Base-by-base conservation (phyloP, 805 yeast genomes). In the Cyberlindnera amylophila region DNA sequence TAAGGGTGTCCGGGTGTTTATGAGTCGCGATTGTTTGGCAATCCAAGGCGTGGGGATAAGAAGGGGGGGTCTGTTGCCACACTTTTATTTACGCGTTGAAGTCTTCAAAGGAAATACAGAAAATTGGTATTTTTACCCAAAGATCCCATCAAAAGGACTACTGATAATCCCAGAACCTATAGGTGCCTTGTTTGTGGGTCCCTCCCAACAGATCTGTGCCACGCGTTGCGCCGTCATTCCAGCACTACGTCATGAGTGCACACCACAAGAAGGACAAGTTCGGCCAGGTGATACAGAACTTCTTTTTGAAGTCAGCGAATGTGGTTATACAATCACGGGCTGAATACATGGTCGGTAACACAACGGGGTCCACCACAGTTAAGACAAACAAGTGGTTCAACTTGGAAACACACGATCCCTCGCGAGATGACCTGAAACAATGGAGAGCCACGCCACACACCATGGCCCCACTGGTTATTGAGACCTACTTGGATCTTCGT, bases 381-480 rank as follows among this genome's bases (percentile, higher is more conserved):
- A 69, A 71, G 47, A 45, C 71, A 41, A 77, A 77, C 56, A 74
- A 72, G 52, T 84, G 91, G 91, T 79, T 80, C 57, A 74, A 80
- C 54, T 56, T 79, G 16, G 77, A 77, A 42, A 65, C 77, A 30
- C 55, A 51, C 30, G 65, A 66, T 39, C 49, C 53, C 2, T 36
- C 57, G 38, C 69, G 71, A 30, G 87, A 81, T n/a, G 86, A 80
- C 32, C 63, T 86, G 38, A 65, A 70, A 41, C 64, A 70, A 4
- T 87, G 96, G 96, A 72, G 71, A 42, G 45, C 66, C 6, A 56
- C 63, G 6, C 53, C 54, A 46, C 45, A 51, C 16, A 43, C 53
- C n/a, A 61, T 81, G 13, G 87, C 95, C 1, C 96, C 97, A 2
- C 70, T 93, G 61, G 86, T 93, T 13, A 72, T 93, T 19, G 99